Base-by-base conservation (phyloP, 768 basidiomycete species). In the Phanerodontia chrysosporium region DNA sequence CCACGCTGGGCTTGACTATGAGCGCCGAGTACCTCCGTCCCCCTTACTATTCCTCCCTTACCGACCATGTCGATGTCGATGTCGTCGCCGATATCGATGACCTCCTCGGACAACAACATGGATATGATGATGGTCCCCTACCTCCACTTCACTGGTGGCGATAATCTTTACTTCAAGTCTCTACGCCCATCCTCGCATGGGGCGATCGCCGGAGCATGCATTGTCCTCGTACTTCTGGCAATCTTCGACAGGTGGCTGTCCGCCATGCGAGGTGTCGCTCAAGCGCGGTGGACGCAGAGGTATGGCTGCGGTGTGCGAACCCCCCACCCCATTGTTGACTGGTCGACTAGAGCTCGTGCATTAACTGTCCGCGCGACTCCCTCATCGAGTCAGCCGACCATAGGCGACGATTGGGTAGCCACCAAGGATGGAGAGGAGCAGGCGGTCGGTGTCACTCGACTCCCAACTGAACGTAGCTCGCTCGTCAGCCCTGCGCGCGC, bases 131-230 rank as follows among this genome's bases (percentile, higher is more conserved):
- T 62, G 61, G 77, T 75, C 1, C 82, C 87, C 1, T 90, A 80
- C 71, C 72, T 92, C 16, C 90, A 92, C 68, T 87, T 90, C 63
- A 78, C 79, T 22, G 73, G 75, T 0, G 83, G 84, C 0, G 89
- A 91, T 62, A 74, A 76, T 52, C 77, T 92, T 12, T 74, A 83
- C 70, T 94, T 95, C 75, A 64, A 82, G 58, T 73, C 79, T 1
- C 89, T 88, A 86, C 72, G 70, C 5, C 92, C 94, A 0, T 78
- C 78, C 2, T 86, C 90, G 0, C 62, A 74, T 6, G 92, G 89
- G 22, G 85, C 87, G 0, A 81, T 92, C 35, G 83, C 82, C 22
- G 92, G 89, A 0, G 86, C 91, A 39, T 89, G 86, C 67, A 78
- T 95, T 57, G 85, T 80, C 0, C 75, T 95, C 22, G 75, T 88